Conservation (phyloP, 2,329 filamentous ascomycete genomes). For the Aspergillus chevalieri region DNA sequence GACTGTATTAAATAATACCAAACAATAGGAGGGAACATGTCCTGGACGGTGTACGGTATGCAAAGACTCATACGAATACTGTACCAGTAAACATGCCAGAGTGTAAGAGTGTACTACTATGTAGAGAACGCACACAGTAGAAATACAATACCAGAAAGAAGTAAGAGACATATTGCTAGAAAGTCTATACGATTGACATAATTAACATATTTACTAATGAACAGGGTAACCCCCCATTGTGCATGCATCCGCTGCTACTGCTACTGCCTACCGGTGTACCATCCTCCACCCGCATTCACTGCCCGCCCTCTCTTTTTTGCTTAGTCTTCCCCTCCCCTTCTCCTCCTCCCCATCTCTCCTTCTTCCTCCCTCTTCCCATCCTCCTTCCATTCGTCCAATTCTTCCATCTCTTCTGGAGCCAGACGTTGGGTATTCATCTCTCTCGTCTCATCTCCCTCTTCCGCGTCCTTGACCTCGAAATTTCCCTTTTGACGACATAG, state of each 20-base stretch:
- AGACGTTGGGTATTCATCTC: conserved; percentile 17
- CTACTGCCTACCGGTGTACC: not conserved
- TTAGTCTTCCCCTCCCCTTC: conserved; percentile 9
- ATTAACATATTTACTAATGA: conserved; percentile 17
- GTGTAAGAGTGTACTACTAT: too few species aligned
- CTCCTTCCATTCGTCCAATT: not conserved
- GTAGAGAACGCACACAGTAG: too few species aligned
- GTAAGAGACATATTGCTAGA: not conserved
- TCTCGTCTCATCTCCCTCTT: conserved; percentile 7
- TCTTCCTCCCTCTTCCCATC: conserved; percentile 5
- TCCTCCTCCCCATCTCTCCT: conserved; percentile 8
- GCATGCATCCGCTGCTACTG: not conserved
- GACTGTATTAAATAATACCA: too few species aligned
- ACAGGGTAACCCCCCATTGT: not conserved
- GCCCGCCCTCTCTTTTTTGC: conserved; percentile 3
- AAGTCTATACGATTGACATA: conserved; percentile 13
- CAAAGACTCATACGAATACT: too few species aligned
- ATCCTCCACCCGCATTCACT: conserved; percentile 1
- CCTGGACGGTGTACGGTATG: too few species aligned
- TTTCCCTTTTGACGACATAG: conserved; percentile 23
- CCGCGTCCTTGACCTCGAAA: conserved; percentile 16
- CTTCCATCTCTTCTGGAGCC: conserved; percentile 5
- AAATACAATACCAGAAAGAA: too few species aligned
- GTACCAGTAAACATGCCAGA: too few species aligned
- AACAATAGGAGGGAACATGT: too few species aligned